Percentiles rank a stretch among this genome's conserved stretches.
These are phyloP conservation scores for Chalaropsis ovoidea DNA, from an alignment of 2,329 filamentous ascomycete species.

Conservation along the genomic window DNA sequence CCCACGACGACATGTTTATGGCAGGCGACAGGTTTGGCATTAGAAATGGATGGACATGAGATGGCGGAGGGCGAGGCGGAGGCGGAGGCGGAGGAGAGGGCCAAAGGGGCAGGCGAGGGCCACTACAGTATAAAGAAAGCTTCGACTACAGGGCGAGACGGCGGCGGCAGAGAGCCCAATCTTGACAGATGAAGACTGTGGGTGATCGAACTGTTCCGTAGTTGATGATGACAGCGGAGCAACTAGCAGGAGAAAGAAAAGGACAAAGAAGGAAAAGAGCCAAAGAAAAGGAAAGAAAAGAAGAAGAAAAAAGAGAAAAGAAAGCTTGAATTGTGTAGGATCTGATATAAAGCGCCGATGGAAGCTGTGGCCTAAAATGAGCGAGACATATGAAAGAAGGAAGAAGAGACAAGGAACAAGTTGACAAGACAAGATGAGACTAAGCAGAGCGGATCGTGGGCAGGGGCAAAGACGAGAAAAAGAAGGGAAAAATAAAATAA, in stretches of 20 bases:
- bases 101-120: background rate
- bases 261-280: background rate
- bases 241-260: background rate
- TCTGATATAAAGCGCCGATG: slow-evolving; percentile 5
- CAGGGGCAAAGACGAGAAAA: background rate
- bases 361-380: slow-evolving; percentile 12
- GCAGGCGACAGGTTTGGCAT: slow-evolving; percentile 13
- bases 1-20: slow-evolving; percentile 25
- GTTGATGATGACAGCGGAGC: background rate
- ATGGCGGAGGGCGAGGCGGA: background rate
- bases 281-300: background rate
- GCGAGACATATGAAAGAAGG: slow-evolving; percentile 8
- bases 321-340: slow-evolving; percentile 6
- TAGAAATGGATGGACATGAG: background rate
- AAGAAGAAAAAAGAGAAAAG: background rate
- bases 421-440: background rate
- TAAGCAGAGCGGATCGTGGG: background rate
- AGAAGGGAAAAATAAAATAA: too few relatives aligned
- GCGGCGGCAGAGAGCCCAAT: background rate
- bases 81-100: background rate
- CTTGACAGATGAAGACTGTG: background rate
- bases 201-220: background rate
- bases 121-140: background rate
- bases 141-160: background rate
- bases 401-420: background rate